A percentile compares a stretch with the other conserved stretches of the same genome.
Evolutionary conservation across 495 filamentous ascomycete species (phyloP).

Genomic region (Aspergillus olivimuriae): DNA sequence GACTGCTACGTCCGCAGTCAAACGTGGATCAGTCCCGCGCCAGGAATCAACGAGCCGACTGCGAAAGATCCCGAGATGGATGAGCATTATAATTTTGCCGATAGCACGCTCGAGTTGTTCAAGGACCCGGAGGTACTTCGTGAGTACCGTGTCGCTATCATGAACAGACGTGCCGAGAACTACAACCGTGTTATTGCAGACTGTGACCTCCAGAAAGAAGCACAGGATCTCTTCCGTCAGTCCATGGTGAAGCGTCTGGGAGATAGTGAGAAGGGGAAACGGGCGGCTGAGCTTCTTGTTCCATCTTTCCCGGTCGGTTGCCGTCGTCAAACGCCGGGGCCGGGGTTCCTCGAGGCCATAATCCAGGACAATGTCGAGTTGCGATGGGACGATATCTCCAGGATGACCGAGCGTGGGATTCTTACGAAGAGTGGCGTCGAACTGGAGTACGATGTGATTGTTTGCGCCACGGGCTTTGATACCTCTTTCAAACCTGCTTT

Average conservation of each 20-base stretch:
- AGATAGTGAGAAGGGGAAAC: conserved; percentile 6
- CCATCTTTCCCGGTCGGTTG: conserved; percentile 3
- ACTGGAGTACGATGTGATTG: conserved; percentile 3
- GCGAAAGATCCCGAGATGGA: conserved; percentile 7
- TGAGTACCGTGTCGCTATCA: conserved; percentile 12
- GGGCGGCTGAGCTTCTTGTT: conserved; percentile 1
- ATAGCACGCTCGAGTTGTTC: neutral
- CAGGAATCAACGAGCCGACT: conserved; percentile 4
- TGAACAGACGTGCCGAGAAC: conserved; percentile 12
- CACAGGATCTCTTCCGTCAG: conserved; percentile 8
- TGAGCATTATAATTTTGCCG: conserved; percentile 1
- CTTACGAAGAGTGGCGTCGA: neutral
- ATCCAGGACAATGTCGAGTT: conserved; percentile 4
- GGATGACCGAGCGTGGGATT: neutral
- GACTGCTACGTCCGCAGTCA: conserved; percentile 4
- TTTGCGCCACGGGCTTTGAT: conserved; percentile 2
- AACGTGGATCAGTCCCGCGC: conserved; percentile 5
- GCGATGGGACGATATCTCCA: conserved; percentile 1
- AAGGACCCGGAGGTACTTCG: conserved; percentile 7
- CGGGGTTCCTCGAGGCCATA: conserved; percentile 1
- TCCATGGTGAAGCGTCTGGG: conserved; percentile 7
- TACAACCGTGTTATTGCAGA: conserved; percentile 12
- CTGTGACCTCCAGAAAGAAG: conserved; percentile 6
- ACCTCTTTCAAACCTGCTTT: conserved; percentile 2
- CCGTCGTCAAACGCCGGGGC: conserved; percentile 3